Conservation (phyloP, 148 eudicot species). For the Camellia sinensis region DNA sequence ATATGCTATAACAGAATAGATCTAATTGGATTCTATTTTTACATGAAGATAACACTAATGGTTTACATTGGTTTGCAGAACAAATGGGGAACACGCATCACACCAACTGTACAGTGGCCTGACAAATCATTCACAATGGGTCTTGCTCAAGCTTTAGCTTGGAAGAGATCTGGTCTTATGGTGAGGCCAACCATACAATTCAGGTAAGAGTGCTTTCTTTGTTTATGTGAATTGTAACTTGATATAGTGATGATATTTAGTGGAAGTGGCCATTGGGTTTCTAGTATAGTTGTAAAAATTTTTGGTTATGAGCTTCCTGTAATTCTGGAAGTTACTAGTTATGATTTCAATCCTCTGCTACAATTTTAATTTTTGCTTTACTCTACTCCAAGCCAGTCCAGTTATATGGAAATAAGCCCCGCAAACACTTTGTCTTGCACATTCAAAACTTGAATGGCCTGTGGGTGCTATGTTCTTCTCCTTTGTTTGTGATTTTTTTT, state of each 20-base stretch:
- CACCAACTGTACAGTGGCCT: slow-evolving; percentile 62
- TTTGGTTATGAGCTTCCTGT: background rate
- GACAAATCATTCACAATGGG: too few relatives aligned
- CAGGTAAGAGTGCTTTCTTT: slow-evolving; percentile 38
- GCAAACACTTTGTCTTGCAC: background rate
- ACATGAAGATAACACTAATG: background rate
- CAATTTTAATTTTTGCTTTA: background rate
- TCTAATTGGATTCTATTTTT: background rate
- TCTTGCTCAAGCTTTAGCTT: too few relatives aligned
- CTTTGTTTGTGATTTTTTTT: background rate
- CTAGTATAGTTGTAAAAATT: background rate
- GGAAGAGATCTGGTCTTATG: slow-evolving; percentile 74
- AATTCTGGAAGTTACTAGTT: background rate
- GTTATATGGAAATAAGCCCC: background rate
- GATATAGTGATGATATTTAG: background rate
- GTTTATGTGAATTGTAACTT: background rate
- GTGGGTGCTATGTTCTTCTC: background rate
- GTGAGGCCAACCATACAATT: slow-evolving; percentile 85
- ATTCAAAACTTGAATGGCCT: background rate
- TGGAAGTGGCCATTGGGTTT: background rate
- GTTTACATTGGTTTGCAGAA: slow-evolving; percentile 44
- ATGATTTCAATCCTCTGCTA: background rate
- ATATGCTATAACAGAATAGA: background rate
- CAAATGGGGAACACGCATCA: slow-evolving; percentile 82
- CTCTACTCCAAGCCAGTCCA: background rate